phyloP scores from a whole-genome alignment of 768 basidiomycete genomes.

The Tubosaeta sp. region DNA sequence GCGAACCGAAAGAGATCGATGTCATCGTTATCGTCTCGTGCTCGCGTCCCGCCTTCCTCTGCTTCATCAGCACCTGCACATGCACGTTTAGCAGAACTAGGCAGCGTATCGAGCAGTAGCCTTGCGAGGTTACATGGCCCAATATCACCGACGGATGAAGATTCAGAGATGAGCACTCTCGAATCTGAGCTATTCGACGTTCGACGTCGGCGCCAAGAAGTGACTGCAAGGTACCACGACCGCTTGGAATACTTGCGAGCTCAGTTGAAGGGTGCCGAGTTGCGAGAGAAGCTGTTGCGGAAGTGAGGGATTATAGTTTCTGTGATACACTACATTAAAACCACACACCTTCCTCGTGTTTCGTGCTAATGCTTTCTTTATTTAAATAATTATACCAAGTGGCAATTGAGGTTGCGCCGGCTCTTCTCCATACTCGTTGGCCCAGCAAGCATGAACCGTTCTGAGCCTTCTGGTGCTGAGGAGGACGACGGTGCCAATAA shows the following conservation, averaged over 20 bases:
- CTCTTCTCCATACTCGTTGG: background rate
- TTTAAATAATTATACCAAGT: constrained; percentile 6
- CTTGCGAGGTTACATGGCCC: constrained; percentile 40
- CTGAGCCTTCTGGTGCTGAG: constrained; percentile 15
- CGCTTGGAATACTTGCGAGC: constrained; percentile 79
- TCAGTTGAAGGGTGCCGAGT: constrained; percentile 76
- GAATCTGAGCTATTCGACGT: constrained; percentile 69
- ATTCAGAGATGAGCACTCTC: constrained; percentile 33
- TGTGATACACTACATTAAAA: background rate
- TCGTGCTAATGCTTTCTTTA: constrained; percentile 14
- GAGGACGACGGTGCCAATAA: constrained; percentile 27
- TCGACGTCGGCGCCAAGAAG: constrained; percentile 63
- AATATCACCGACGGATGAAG: constrained; percentile 29
- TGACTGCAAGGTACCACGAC: constrained; percentile 65
- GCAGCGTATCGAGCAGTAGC: constrained; percentile 46
- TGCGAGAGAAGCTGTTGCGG: constrained; percentile 76
- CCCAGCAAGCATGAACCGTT: constrained; percentile 8
- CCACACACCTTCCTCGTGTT: constrained; percentile 9
- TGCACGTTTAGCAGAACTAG: constrained; percentile 29
- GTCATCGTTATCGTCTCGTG: constrained; percentile 56
- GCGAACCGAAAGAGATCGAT: constrained; percentile 54
- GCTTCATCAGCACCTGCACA: constrained; percentile 29
- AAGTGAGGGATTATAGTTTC: constrained; percentile 35
- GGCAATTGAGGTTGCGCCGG: background rate
- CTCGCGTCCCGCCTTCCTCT: constrained; percentile 34